Base-by-base conservation (phyloP, 2,329 filamentous ascomycete species). In the Gnomoniopsis smithogilvyi region DNA sequence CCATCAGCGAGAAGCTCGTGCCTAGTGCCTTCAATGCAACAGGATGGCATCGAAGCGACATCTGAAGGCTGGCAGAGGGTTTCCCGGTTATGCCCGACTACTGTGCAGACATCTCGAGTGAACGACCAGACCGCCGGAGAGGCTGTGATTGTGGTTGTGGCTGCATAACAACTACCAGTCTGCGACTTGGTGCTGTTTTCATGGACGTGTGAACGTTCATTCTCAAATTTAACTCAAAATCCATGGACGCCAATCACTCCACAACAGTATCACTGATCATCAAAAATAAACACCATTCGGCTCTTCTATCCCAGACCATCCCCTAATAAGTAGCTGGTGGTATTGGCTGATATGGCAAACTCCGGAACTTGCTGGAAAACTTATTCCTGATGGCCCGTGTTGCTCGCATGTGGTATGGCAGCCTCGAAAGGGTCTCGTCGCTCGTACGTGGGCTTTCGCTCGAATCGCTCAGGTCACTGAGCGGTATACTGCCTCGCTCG, bases 361-460 rank as follows among this genome's bases (percentile, higher is more conserved):
- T 34, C 11, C 43, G 41, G 3, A 47, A 45, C 10, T 45, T 12
- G 14, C 30, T 30, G 24, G 17, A 45, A 17, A 45, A 24, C 17
- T 36, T 11, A 10, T 45, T 36, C 26, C 21, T 24, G 19, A 38
- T 33, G 14, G 22, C 10, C 17, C 43, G 26, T 21, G 41, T 30
- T n/a, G 38, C 26, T 2, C 30, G 26, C 19, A 33, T 24, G 15
- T 17, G 41, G 11, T 24, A 45, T 19, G 43, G 43, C 11, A 45
- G 43, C n/a, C 17, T 8, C 51, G 24, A n/a, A 22, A 12, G 8
- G 10, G 8, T 17, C 11, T 51, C 43, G 4, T 54, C 45, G 36
- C 54, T 56, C 24, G 54, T 48, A 14, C 52, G 43, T 8, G 52
- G 52, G 19, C 52, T 54, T 7, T 54, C 43, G 17, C n/a, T 46